Evolutionary conservation across 1,284 basidiomycete genomes (phyloP), one percentile per base, ranked within the genome.

Genomic region (Moniliella sp.): DNA sequence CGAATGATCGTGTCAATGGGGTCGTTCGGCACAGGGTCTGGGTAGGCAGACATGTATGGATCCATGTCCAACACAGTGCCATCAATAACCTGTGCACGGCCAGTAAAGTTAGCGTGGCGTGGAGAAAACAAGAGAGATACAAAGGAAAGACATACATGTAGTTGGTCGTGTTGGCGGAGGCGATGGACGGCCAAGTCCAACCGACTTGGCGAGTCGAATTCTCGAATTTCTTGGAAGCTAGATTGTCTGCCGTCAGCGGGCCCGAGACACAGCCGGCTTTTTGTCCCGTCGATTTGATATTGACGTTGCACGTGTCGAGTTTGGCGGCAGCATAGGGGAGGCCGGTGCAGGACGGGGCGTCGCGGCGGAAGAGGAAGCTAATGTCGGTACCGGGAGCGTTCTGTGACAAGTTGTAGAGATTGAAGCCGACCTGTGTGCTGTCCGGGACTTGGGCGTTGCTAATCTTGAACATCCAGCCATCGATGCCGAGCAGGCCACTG

Each of bases 1-100:
- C 88, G 81, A 42, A 97, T 74, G 30, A 76, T 78, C 3, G 62
- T 52, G 62, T 99, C 91, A 38, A 94, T 74, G 14, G 65, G 64
- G 61, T 99, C 91, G 32, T 67, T 66, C 2, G 70, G 49, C 34
- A 86, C 69, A 2, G 79, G 52, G 11, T 52, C 68, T 3, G 74
- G 72, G 53, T 88, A 78, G 12, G 75, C 68, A 11, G 64, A 61
- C 38, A 93, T 66, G 67, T 99, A 99, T 1, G 84, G 75, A 29
- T 68, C 68, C 66, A 97, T 72, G 64, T 99, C 93, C 55, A 97
- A 74, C 19, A 99, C 91, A 21, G 73, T 69, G 15, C 91, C 91
- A 51, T 94, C 83, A 36, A 97, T 64, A 25, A 94, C 83, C 45
- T 77, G 31, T 9, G 13, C n/a, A n/a, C n/a, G n/a, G 15, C 84